Conservation (phyloP, 257 asterid species). For the Plantago elongata region DNA sequence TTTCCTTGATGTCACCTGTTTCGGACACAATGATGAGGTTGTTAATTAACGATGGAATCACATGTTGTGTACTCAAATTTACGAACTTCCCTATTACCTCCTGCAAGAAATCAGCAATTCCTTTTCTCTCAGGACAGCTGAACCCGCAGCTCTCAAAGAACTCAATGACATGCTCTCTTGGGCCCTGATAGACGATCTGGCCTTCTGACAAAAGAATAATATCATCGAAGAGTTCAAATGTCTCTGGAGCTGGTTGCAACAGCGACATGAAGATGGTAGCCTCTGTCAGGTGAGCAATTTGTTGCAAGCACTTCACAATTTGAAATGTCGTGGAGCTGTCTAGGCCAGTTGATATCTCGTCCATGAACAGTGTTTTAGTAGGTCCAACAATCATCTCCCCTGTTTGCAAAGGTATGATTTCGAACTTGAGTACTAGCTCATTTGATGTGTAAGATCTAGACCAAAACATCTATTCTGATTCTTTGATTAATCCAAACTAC, state of each 20-base stretch:
- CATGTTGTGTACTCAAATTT: background rate
- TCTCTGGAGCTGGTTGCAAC: conserved; percentile 57
- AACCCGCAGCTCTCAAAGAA: conserved; percentile 44
- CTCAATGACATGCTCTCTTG: conserved; percentile 32
- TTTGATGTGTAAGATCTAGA: too few relatives aligned
- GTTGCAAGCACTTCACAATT: conserved; percentile 28
- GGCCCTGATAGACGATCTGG: conserved; percentile 50
- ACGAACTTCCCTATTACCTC: conserved; percentile 22
- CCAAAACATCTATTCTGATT: too few relatives aligned
- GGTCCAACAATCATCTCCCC: conserved; percentile 13
- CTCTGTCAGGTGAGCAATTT: conserved; percentile 34
- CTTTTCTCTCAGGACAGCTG: conserved; percentile 51
- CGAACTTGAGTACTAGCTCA: too few relatives aligned
- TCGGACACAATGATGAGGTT: background rate
- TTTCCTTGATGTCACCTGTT: conserved; percentile 35
- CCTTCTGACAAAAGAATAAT: conserved; percentile 48
- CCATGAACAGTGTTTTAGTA: conserved; percentile 8
- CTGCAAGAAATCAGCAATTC: conserved; percentile 57
- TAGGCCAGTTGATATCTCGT: conserved; percentile 11
- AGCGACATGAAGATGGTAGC: conserved; percentile 45
- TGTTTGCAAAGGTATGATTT: background rate
- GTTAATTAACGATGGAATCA: background rate
- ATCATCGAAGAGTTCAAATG: conserved; percentile 48
- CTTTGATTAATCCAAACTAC: too few relatives aligned
- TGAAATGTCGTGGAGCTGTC: conserved; percentile 12